phyloP scores from a whole-genome alignment of 1,139 yeast genomes.

The Groenewaldozyma auringiensis region DNA sequence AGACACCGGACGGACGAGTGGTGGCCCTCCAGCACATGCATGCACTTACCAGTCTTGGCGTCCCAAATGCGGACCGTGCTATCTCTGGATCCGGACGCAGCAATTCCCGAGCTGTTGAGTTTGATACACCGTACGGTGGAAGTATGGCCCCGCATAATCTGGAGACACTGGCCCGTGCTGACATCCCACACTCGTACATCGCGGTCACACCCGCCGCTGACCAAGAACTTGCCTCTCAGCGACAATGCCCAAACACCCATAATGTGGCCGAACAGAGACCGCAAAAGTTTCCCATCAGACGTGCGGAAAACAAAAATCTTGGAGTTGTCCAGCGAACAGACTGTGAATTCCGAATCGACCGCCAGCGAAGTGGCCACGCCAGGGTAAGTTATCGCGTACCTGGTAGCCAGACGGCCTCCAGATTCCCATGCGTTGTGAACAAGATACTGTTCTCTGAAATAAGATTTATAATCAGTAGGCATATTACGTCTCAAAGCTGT shows the following conservation, averaged over 20 bases:
- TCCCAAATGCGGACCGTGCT: constrained; percentile 91
- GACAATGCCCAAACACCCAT: constrained; percentile 98
- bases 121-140: constrained; percentile 91
- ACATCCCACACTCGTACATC: constrained; percentile 90
- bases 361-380: constrained; percentile 36
- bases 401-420: constrained; percentile 37
- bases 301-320: constrained; percentile 35
- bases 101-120: constrained; percentile 62
- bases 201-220: constrained; percentile 86
- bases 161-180: constrained; percentile 62
- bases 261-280: constrained; percentile 76
- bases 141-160: constrained; percentile 80
- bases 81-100: constrained; percentile 86
- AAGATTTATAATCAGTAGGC: constrained; percentile 35
- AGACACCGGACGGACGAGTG: constrained; percentile 72
- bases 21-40: constrained; percentile 65
- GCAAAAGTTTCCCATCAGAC: constrained; percentile 61
- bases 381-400: constrained; percentile 32
- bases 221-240: constrained; percentile 67
- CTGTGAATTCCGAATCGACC: constrained; percentile 34
- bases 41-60: constrained; percentile 63
- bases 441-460: constrained; percentile 37
- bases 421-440: constrained; percentile 36
- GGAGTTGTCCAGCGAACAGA: constrained; percentile 38
- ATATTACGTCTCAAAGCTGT: constrained; percentile 27